phyloP scores from a whole-genome alignment of 139 green algal species.

The Gonium pectorale region DNA sequence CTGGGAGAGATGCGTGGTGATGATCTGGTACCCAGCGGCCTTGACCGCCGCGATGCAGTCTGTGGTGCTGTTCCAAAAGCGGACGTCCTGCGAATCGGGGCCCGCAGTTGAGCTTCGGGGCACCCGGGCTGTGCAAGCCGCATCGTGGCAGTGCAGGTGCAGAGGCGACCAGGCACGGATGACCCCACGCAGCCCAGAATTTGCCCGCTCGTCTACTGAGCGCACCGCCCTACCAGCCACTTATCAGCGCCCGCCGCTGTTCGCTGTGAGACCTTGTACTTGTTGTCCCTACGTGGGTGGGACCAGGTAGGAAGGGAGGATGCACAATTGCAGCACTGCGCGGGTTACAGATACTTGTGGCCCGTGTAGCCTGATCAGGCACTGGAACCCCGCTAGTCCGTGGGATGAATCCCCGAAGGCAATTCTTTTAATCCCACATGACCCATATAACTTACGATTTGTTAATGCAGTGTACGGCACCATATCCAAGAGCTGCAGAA shows the following conservation, averaged over 20 bases:
- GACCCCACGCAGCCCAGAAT: too few relatives aligned
- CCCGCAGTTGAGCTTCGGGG: too few relatives aligned
- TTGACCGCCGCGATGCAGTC: conserved; percentile 70
- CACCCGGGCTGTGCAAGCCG: too few relatives aligned
- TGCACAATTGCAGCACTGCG: too few relatives aligned
- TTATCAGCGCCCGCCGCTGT: conserved; percentile 80
- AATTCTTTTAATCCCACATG: too few relatives aligned
- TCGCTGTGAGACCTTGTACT: conserved; percentile 71
- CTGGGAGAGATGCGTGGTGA: conserved; percentile 55
- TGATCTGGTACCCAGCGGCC: conserved; percentile 71
- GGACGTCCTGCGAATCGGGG: conserved; percentile 67
- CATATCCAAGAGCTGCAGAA: conserved; percentile 74
- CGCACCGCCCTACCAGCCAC: conserved; percentile 85
- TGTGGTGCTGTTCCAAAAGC: conserved; percentile 58
- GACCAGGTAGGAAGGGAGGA: not conserved
- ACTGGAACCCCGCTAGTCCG: too few relatives aligned
- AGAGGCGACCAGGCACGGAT: too few relatives aligned
- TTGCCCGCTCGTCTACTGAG: too few relatives aligned
- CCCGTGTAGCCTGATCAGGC: too few relatives aligned
- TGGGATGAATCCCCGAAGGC: too few relatives aligned
- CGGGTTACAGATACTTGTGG: too few relatives aligned
- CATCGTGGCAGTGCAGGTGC: too few relatives aligned
- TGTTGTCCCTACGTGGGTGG: conserved; percentile 32
- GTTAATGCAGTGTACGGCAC: conserved; percentile 75
- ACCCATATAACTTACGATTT: conserved; percentile 18